Evolutionary conservation across 371 early-diverging fungal genomes (phyloP).

Genomic region (Mucor mucedo): DNA sequence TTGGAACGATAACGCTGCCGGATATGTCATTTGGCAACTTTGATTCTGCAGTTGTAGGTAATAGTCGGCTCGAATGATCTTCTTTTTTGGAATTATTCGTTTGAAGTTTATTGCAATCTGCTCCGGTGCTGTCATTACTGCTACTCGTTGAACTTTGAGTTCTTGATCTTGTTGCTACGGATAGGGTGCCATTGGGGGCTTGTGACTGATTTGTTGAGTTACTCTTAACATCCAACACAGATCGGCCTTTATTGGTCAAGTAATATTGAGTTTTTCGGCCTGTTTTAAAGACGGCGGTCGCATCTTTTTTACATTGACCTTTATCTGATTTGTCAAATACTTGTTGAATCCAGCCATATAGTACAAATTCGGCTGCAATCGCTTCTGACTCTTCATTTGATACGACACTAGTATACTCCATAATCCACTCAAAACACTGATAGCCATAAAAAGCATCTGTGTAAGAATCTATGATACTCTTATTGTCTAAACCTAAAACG

Average conservation of each 20-base stretch:
- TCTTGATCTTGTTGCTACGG: slow-evolving; percentile 3
- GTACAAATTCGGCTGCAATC: slow-evolving; percentile 61
- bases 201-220: background rate
- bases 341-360: slow-evolving; percentile 60
- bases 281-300: slow-evolving; percentile 42
- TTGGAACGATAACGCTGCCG: slow-evolving; percentile 3
- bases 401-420: slow-evolving; percentile 64
- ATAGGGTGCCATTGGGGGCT: background rate
- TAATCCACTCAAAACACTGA: slow-evolving; percentile 64
- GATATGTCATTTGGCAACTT: background rate
- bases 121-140: slow-evolving; percentile 12
- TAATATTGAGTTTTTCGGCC: slow-evolving; percentile 59
- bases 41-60: slow-evolving; percentile 19
- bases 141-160: slow-evolving; percentile 26
- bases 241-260: slow-evolving; percentile 57
- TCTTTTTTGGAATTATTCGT: slow-evolving; percentile 8
- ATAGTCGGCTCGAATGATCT: slow-evolving; percentile 15
- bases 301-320: slow-evolving; percentile 25
- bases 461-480: slow-evolving; percentile 21
- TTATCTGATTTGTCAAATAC: slow-evolving; percentile 51
- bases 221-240: slow-evolving; percentile 38
- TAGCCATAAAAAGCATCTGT: slow-evolving; percentile 44
- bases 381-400: slow-evolving; percentile 62
- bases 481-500: slow-evolving; percentile 30
- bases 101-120: background rate